Conservation (phyloP, 2,329 filamentous ascomycete species). For the Xylariaceae sp. region DNA sequence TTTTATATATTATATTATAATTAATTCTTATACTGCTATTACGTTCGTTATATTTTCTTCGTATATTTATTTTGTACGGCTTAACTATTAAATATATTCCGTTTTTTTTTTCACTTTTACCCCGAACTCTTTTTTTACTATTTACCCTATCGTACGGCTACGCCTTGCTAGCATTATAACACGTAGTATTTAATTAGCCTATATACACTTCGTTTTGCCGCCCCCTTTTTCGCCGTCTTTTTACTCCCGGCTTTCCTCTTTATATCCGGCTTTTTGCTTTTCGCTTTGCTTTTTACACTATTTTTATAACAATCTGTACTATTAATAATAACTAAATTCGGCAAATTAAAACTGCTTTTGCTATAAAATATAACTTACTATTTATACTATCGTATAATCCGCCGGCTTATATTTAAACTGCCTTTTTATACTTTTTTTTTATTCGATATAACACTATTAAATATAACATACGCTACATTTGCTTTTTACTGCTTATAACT, state of each 20-base stretch:
- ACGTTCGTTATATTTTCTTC: neutral
- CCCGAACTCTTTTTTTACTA: too few species aligned
- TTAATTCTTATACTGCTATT: neutral
- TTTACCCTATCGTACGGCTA: neutral
- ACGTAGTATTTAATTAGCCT: neutral
- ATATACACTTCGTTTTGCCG: neutral
- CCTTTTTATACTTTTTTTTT: neutral
- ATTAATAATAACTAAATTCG: too few species aligned
- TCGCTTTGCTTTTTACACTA: neutral
- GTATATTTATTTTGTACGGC: neutral
- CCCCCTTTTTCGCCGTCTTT: neutral
- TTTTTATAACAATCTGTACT: too few species aligned
- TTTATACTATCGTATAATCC: neutral
- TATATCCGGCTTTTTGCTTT: neutral
- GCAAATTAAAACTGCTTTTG: too few species aligned
- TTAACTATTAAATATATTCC: neutral
- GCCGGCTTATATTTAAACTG: neutral
- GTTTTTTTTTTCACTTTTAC: neutral
- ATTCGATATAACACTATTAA: neutral
- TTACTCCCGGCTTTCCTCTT: neutral
- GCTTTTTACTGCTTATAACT: neutral
- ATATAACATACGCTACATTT: neutral
- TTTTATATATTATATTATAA: neutral
- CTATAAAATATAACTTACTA: neutral
- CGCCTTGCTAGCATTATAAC: neutral